Evolutionary conservation across 768 basidiomycete genomes (phyloP).

Genomic region (Hirschioporus abietinus): DNA sequence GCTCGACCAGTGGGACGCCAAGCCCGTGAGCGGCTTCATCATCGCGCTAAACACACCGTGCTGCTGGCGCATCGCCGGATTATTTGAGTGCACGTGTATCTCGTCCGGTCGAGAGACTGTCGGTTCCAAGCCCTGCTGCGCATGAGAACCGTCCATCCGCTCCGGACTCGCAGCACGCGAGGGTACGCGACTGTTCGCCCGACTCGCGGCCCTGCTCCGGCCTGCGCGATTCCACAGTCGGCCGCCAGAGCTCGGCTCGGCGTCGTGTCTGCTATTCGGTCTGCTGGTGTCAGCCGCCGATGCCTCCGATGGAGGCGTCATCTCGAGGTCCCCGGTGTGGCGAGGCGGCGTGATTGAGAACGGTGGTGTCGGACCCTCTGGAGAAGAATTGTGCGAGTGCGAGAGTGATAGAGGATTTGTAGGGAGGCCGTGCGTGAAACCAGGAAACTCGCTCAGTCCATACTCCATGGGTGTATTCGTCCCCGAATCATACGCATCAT

Average conservation of each 20-base stretch:
- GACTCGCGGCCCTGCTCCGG: constrained; percentile 14
- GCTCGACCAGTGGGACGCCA: constrained; percentile 39
- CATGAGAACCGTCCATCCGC: constrained; percentile 17
- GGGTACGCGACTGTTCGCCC: constrained; percentile 27
- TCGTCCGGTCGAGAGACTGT: constrained; percentile 28
- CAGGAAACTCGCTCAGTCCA: background rate
- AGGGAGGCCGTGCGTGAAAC: constrained; percentile 1
- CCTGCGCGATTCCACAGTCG: constrained; percentile 24
- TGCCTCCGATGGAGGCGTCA: constrained; percentile 12
- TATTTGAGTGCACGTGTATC: constrained; percentile 47
- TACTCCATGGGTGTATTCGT: constrained; percentile 1
- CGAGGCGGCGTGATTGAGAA: constrained; percentile 39
- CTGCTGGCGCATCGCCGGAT: constrained; percentile 44
- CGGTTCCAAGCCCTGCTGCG: constrained; percentile 8
- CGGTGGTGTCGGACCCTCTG: constrained; percentile 81
- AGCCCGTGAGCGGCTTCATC: constrained; percentile 57
- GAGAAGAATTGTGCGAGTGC: constrained; percentile 11
- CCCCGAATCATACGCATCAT: background rate
- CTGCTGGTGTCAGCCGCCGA: background rate
- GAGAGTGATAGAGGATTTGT: background rate
- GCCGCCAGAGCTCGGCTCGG: constrained; percentile 15
- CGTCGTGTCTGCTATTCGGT: background rate
- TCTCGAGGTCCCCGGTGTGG: constrained; percentile 21
- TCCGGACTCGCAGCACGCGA: constrained; percentile 58
- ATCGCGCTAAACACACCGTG: constrained; percentile 50